Evolutionary conservation across 2,329 filamentous ascomycete species (phyloP), one percentile per base, ranked within the genome.

Genomic region (Colletotrichum musicola): DNA sequence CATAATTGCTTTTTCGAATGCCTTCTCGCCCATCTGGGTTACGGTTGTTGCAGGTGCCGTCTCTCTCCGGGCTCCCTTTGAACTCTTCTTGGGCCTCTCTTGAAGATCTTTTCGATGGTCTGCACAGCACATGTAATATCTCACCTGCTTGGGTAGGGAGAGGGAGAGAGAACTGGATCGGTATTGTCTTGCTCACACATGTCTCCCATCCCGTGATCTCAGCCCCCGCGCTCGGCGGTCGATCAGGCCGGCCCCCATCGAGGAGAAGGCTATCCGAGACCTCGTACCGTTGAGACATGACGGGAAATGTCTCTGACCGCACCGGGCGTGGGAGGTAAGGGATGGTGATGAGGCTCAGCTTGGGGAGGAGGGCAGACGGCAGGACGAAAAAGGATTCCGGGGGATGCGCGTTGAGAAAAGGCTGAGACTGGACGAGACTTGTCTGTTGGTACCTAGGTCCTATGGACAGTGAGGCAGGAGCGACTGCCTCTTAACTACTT

Each of bases 1-100:
- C 40, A 49, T 22, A 57, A 56, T 64, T 64, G 62, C 62, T 64
- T 64, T 64, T 64, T 59, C 42, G 22, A 16, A 22, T n/a, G 14
- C 20, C 40, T 40, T 66, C 40, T 35, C 30, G 30, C 30, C 30
- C 30, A 35, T 9, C 7, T 35, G 1, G 30, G 30, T 35, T 10
- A 35, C 30, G 30, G 30, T 35, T 10, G 30, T 35, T 35, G 30
- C 30, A 35, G 10, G 30, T 5, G 30, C 30, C 4, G 7, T 35
- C 10, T 35, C 30, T 35, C 30, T 35, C 30, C 12, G 30, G 30
- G 10, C 30, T 35, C 30, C 30, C 30, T 35, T 35, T 7, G 30
- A 35, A 10, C 53, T 66, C 42, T 59, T 38, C 18, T 59, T 59
- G 56, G 42, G 10, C 14, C 25, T 35, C 14, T 49, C 42, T 58